Conservation (phyloP, 768 basidiomycete genomes). For the Rhodosporidiobolus sp. region DNA sequence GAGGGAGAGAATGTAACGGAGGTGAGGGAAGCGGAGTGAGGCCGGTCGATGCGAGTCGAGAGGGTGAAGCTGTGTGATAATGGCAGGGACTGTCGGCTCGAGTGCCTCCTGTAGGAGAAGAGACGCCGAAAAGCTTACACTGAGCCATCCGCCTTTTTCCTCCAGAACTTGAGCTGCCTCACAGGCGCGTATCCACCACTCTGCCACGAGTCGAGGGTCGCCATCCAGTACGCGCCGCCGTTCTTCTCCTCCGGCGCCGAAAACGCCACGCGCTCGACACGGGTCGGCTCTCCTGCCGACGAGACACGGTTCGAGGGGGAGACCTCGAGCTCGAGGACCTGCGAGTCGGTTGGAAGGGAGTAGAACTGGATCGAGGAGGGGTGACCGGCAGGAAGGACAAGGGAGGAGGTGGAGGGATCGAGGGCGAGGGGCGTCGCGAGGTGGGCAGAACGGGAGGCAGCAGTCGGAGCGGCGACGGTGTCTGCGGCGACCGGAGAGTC, state of each 20-base stretch:
- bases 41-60: constrained; percentile 83
- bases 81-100: neutral
- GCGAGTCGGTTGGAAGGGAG: constrained; percentile 65
- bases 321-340: constrained; percentile 83
- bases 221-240: constrained; percentile 71
- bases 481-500: neutral
- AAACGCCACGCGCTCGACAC: constrained; percentile 68
- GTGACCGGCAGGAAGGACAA: constrained; percentile 89
- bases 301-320: constrained; percentile 89
- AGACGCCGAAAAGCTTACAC: constrained; percentile 57
- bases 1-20: constrained; percentile 67
- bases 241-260: constrained; percentile 49
- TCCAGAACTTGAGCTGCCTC: constrained; percentile 85
- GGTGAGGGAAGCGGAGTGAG: constrained; percentile 70
- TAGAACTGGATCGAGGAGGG: constrained; percentile 92
- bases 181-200: constrained; percentile 67
- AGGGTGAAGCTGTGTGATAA: constrained; percentile 52
- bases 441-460: constrained; percentile 9
- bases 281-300: constrained; percentile 64
- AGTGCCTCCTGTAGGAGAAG: neutral
- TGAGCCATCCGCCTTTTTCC: constrained; percentile 62
- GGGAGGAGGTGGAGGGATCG: constrained; percentile 63
- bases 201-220: constrained; percentile 74
- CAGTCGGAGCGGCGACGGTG: constrained; percentile 48
- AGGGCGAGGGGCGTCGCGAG: constrained; percentile 65